Evolutionary conservation across 2,329 filamentous ascomycete species (phyloP).

Genomic region (Penicillium sp.): DNA sequence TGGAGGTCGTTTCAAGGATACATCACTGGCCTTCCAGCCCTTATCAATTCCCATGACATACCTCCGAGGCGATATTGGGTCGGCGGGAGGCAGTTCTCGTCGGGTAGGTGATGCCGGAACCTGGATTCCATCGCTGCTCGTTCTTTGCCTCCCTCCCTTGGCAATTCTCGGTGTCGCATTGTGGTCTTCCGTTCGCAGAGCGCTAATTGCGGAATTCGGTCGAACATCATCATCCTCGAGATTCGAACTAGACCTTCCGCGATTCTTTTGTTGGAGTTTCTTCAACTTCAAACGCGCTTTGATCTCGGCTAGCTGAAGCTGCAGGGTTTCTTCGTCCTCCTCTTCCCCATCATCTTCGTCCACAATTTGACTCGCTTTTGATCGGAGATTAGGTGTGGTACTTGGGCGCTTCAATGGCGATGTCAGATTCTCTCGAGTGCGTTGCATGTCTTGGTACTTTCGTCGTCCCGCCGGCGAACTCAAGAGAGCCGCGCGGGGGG

Average conservation of each 20-base stretch:
- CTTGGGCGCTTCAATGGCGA: slow-evolving; percentile 60
- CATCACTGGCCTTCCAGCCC: slow-evolving; percentile 73
- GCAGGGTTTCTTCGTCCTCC: slow-evolving; percentile 86
- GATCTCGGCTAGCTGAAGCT: slow-evolving; percentile 83
- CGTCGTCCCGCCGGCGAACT: slow-evolving; percentile 77
- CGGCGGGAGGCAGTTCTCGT: slow-evolving; percentile 47
- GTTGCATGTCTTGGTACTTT: slow-evolving; percentile 67
- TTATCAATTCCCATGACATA: slow-evolving; percentile 87
- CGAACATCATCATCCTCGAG: slow-evolving; percentile 25
- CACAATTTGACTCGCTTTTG: slow-evolving; percentile 35
- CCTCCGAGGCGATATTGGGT: slow-evolving; percentile 73
- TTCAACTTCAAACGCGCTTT: slow-evolving; percentile 86
- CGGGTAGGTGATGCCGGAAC: slow-evolving; percentile 73
- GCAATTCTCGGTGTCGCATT: slow-evolving; percentile 16
- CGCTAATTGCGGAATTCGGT: slow-evolving; percentile 28
- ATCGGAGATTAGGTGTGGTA: slow-evolving; percentile 43
- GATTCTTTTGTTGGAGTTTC: slow-evolving; percentile 66
- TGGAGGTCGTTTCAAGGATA: slow-evolving; percentile 75
- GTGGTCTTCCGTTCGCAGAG: slow-evolving; percentile 23
- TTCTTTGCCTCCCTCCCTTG: slow-evolving; percentile 16
- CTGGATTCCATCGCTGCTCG: slow-evolving; percentile 54
- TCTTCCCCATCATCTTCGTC: slow-evolving; percentile 57
- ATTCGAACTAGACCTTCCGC: slow-evolving; percentile 26
- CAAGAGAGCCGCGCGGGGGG: slow-evolving; percentile 61
- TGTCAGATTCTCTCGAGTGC: slow-evolving; percentile 66